Base-by-base conservation (phyloP, 495 filamentous ascomycete species). In the Cetradonia linearis region DNA sequence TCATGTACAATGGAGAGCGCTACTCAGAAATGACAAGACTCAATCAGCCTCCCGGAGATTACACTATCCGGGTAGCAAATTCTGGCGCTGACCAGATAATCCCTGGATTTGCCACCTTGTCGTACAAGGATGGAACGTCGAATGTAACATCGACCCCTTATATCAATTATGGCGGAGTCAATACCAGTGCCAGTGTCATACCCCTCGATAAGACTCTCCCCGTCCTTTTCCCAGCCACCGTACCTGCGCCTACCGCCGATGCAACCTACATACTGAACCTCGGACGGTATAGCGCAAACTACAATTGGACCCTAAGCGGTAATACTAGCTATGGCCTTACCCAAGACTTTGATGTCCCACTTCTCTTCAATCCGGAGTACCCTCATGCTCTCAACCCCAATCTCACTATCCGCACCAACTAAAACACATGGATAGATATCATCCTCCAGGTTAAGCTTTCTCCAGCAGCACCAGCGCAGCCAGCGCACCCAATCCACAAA, bases 401-500 rank as follows among this genome's bases (percentile, higher is more conserved):
- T 8, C 36, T 65, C 18, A 46, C 52, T 6, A 59, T 65, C 16
- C 62, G 62, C 20, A 65, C 61, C 5, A 65, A 48, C 5, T 65
- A 65, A 34, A 38, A 52, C 10, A 65, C 61, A 5, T 65, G 63
- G 63, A 62, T 65, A 13, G 63, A 65, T 36, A 36, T 65, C 9
- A n/a, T 65, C 48, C 37, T 65, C 30, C 63, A 65, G 16, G 59
- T 62, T 23, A 44, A 59, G 0, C 18, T 46, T 50, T 46, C 34
- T 16, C 31, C 27, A 11, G 33, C 56, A 9, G 42, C 61, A 6
- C 55, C 61, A 38, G 63, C 40, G 13, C 55, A 79, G 62, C 70
- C 74, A 0, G 55, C 61, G 0, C 83, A 86, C 58, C 77, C 79
- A 0, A 79, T 86, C 55, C 82, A 86, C 70, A 85, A 85, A 65